Percentiles rank a stretch among this genome's conserved stretches.
phyloP scores from a whole-genome alignment of 176 grass and related monocot species.

The Bolboschoenus planiculmis region DNA sequence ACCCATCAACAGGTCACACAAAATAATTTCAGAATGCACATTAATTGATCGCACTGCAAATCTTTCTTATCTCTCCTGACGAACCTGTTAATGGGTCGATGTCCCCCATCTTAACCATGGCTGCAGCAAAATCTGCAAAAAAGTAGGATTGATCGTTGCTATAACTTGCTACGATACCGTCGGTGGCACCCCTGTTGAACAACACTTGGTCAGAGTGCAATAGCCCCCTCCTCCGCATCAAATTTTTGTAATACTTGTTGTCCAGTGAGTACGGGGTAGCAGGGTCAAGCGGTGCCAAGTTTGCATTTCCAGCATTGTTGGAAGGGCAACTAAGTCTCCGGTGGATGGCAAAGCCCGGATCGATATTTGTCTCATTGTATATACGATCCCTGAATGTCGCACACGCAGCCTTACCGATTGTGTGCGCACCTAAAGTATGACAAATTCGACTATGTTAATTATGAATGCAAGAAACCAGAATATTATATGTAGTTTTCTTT shows the following conservation, averaged over 20 bases:
- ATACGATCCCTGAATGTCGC: constrained; percentile 30
- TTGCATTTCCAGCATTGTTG: neutral
- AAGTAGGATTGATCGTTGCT: constrained; percentile 12
- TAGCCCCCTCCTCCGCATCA: constrained; percentile 33
- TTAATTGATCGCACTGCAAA: constrained; percentile 31
- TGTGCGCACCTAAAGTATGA: constrained; percentile 44
- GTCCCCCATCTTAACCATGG: constrained; percentile 49
- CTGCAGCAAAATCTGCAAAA: constrained; percentile 32
- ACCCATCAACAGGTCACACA: neutral
- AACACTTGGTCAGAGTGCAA: constrained; percentile 60
- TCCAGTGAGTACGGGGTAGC: constrained; percentile 36
- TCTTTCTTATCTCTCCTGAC: constrained; percentile 29
- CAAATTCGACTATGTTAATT: neutral
- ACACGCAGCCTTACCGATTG: constrained; percentile 41
- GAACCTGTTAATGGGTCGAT: constrained; percentile 27
- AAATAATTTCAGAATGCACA: neutral
- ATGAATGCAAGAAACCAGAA: neutral
- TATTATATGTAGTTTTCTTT: neutral
- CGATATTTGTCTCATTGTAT: constrained; percentile 24
- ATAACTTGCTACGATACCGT: constrained; percentile 9
- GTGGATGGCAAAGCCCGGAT: constrained; percentile 29
- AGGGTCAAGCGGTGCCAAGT: constrained; percentile 31
- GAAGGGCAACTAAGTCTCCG: constrained; percentile 20
- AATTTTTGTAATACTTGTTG: constrained; percentile 54
- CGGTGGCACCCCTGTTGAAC: constrained; percentile 31